Evolutionary conservation across 208 protist genomes (phyloP).

Genomic region (Acanthamoeba healyi): DNA sequence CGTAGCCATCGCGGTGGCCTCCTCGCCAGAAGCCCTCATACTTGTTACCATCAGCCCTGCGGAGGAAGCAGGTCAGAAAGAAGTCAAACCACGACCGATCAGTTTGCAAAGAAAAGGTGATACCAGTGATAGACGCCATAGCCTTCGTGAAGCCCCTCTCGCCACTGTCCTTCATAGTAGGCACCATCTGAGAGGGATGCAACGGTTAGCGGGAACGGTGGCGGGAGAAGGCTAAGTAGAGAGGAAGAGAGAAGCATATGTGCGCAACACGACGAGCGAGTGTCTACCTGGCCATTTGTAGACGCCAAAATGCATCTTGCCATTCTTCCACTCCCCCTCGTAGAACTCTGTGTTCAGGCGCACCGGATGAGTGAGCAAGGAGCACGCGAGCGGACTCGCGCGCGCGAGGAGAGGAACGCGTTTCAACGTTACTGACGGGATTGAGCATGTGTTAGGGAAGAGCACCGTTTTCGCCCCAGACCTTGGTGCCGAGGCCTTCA

Average conservation of each 20-base stretch:
- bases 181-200: constrained; percentile 4
- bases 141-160: constrained; percentile 50
- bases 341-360: no score
- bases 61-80: no score
- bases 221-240: no score
- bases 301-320: constrained; percentile 36
- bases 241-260: no score
- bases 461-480: constrained; percentile 61
- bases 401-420: neutral
- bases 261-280: no score
- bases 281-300: constrained; percentile 61
- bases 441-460: neutral
- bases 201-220: no score
- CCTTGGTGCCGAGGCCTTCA: constrained; percentile 40
- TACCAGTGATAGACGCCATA: constrained; percentile 56
- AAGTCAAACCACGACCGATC: no score
- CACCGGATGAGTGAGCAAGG: neutral
- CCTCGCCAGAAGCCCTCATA: constrained; percentile 53
- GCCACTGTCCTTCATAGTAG: constrained; percentile 40
- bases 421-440: no score
- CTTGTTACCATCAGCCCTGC: constrained; percentile 68
- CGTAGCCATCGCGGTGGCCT: constrained; percentile 73
- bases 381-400: neutral
- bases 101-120: neutral
- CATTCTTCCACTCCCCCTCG: constrained; percentile 65